Evolutionary conservation across 2,329 filamentous ascomycete genomes (phyloP), one percentile per base, ranked within the genome.

Genomic region (Teratosphaeria zuluensis): DNA sequence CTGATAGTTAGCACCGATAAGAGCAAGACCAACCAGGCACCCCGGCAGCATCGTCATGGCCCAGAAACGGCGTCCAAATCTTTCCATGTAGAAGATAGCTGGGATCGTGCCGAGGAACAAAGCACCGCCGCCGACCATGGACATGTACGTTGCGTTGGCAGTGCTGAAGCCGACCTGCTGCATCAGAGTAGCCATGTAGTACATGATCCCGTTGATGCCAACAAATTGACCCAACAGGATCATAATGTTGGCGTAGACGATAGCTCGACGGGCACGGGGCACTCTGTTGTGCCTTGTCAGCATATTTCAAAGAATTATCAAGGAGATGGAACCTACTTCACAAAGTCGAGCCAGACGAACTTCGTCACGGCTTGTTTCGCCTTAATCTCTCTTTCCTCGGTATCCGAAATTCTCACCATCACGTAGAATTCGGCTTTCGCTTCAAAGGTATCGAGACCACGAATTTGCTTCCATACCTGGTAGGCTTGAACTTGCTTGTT

Each of bases 401-500:
- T 77, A 62, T 86, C 82, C 28, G 79, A 77, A 32, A 75, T 75
- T 9, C 88, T 82, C 60, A 84, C 84, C 85, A 89, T 89, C 67
- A 86, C 77, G 66, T 86, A 87, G 73, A 89, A 89, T 68, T 90
- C 87, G 55, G 87, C 83, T 52, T 80, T 79, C 1, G 84, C 76
- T 51, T 88, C 86, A 0, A 75, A 68, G 0, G 75, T 75, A 2
- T 78, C 74, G 24, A 81, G 76, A 19, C 85, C 86, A 33, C 86
- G 84, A 57, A 90, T 88, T 31, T 84, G 83, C 72, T 86, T 87
- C 87, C 86, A 89, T n/a, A 88, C 85, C 57, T 79, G 82, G 75
- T 80, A 89, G 1, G 84, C 81, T 42, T 85, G 81, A 14, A 84
- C 75, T 0, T 75, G 75, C 32, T 75, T 73, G 55, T 81, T 80